Evolutionary conservation across 2,329 filamentous ascomycete genomes (phyloP).

Genomic region (Aspergillus udagawae): DNA sequence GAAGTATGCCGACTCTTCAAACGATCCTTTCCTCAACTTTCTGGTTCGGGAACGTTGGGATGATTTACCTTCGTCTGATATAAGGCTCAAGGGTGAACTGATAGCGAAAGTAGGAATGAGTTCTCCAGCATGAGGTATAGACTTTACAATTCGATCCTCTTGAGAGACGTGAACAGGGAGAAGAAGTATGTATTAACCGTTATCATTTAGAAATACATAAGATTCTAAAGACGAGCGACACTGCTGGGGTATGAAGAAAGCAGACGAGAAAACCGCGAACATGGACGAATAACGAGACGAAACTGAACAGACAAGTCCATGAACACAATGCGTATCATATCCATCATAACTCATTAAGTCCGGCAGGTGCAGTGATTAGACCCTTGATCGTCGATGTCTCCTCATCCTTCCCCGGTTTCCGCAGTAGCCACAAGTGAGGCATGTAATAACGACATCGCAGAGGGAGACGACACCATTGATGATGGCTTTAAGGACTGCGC

Average conservation of each 20-base stretch:
- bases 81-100: slow-evolving; percentile 21
- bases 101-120: slow-evolving; percentile 12
- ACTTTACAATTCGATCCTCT: not conserved
- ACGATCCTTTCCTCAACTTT: slow-evolving; percentile 33
- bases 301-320: not conserved
- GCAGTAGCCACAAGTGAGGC: slow-evolving; percentile 50
- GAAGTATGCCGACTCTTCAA: slow-evolving; percentile 21
- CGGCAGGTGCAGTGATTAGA: slow-evolving; percentile 7
- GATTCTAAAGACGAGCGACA: not conserved
- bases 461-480: slow-evolving; percentile 63
- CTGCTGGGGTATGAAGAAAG: not conserved
- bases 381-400: slow-evolving; percentile 18
- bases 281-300: not conserved
- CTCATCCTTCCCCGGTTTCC: slow-evolving; percentile 28
- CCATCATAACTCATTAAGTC: slow-evolving; percentile 9
- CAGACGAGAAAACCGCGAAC: not conserved
- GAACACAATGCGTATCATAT: slow-evolving; percentile 2
- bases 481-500: slow-evolving; percentile 61
- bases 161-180: not conserved
- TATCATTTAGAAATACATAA: not conserved
- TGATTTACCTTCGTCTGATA: slow-evolving; percentile 22
- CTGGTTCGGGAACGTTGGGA: slow-evolving; percentile 32
- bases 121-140: not conserved
- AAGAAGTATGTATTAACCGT: not conserved
- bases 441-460: slow-evolving; percentile 63